Conservation (phyloP, 2,329 filamentous ascomycete genomes). For the Fonsecaea monophora region DNA sequence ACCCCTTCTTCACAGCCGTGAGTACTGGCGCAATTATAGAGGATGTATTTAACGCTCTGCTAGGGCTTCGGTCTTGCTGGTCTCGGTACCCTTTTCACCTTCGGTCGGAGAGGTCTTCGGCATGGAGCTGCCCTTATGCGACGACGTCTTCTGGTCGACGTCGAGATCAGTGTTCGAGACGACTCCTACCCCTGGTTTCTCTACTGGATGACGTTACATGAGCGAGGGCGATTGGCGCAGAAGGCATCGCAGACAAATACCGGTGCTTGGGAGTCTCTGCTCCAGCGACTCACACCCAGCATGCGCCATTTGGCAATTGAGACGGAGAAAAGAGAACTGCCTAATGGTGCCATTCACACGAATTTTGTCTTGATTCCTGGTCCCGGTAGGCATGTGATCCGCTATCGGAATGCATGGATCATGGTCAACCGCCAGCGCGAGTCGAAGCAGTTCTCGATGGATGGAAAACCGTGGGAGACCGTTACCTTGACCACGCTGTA, state of each 20-base stretch:
- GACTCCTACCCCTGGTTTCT: conserved; percentile 93
- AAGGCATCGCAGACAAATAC: conserved; percentile 49
- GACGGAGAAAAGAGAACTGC: conserved; percentile 66
- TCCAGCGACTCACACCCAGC: conserved; percentile 64
- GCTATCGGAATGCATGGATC: conserved; percentile 86
- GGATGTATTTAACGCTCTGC: conserved; percentile 5
- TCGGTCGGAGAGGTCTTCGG: conserved; percentile 79
- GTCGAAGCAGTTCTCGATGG: conserved; percentile 60
- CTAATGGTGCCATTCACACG: conserved; percentile 74
- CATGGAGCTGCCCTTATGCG: conserved; percentile 76
- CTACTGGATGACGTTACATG: conserved; percentile 89
- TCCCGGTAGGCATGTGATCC: conserved; percentile 85
- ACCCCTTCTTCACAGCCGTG: conserved; percentile 60
- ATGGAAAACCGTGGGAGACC: conserved; percentile 92
- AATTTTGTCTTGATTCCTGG: conserved; percentile 90
- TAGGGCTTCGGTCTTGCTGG: conserved; percentile 88
- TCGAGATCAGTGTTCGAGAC: conserved; percentile 95
- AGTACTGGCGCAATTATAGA: conserved; percentile 20
- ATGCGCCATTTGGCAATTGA: conserved; percentile 70
- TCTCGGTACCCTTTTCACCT: conserved; percentile 79
- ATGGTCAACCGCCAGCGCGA: conserved; percentile 86
- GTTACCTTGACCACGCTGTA: conserved; percentile 92
- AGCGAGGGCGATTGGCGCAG: conserved; percentile 64
- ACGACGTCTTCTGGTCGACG: conserved; percentile 86
- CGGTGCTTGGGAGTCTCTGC: conserved; percentile 59